Evolutionary conservation across 495 filamentous ascomycete species (phyloP), one percentile per base, ranked within the genome.

Genomic region (Friedmanniomyces simplex): DNA sequence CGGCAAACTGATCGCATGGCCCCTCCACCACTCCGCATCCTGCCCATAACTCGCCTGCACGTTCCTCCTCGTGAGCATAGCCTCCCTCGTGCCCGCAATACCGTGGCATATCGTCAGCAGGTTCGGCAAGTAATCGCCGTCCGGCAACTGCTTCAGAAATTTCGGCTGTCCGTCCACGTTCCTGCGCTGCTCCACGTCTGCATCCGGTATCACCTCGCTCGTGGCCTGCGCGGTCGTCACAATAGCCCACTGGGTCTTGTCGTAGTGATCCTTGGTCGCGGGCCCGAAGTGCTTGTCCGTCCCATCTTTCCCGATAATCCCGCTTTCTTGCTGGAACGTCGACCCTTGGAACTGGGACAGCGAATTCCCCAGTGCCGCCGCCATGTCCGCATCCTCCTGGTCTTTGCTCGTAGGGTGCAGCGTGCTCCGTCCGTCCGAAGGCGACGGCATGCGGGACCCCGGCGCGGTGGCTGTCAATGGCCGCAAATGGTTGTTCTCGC

Each of bases 21-120:
- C 64, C 32, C 41, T 61, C 64, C 64, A 66, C 65, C 65, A 67
- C 37, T 63, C 58, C 18, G 16, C 54, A 47, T 58, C 54, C 49
- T 62, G 41, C 37, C 63, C 63, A 34, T 66, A 65, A 20, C 56
- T 45, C 28, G 8, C 39, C 28, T 30, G 37, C 24, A 59, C 50
- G 8, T 30, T 21, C 22, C 57, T 28, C 11, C 57, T 36, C 41
- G 48, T 49, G n/a, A 67, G 50, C 55, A 67, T 52, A 22, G 58
- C 60, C 41, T 67, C 58, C 25, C 63, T 32, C 41, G 50, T 59
- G 6, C 45, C 54, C 21, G 57, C 50, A 18, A 67, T 60, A 22
- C 51, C 52, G 50, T 59, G 55, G 26, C 61, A 63, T 13, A 67
- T 67, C 24, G 65, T 66, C 13, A 67, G 47, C 3, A 67, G 42